Evolutionary conservation across 331 rosid species (phyloP).

Genomic region (Rosa hybrid): DNA sequence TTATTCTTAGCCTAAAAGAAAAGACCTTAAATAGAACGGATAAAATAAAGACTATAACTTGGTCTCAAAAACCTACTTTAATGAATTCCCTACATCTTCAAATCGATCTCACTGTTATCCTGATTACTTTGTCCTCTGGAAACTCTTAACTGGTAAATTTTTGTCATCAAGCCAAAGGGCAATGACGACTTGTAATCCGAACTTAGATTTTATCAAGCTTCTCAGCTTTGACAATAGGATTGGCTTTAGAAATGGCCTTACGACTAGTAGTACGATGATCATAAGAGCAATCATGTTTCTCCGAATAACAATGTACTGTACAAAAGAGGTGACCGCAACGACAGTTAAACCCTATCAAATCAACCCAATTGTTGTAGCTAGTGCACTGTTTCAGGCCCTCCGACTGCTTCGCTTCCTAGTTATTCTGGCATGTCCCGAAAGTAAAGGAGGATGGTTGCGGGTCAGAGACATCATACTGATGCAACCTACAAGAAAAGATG

Average conservation of each 20-base stretch:
- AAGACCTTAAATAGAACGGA: too few species aligned
- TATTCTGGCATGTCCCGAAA: background rate
- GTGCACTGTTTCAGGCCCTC: conserved; percentile 82
- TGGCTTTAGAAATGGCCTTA: conserved; percentile 81
- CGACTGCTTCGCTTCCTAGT: conserved; percentile 44
- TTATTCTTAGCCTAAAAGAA: too few species aligned
- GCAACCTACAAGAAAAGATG: background rate
- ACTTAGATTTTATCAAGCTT: conserved; percentile 77
- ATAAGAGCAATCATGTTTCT: conserved; percentile 73
- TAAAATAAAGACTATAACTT: too few species aligned
- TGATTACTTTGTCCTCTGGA: background rate
- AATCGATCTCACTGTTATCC: background rate
- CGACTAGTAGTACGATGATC: conserved; percentile 78
- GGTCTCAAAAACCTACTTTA: too few species aligned
- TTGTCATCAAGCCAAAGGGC: background rate
- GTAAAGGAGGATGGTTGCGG: background rate
- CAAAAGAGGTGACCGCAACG: conserved; percentile 79
- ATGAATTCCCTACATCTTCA: too few species aligned
- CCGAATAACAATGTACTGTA: conserved; percentile 80
- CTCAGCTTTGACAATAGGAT: conserved; percentile 80
- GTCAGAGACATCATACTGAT: background rate
- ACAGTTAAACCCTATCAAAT: conserved; percentile 80
- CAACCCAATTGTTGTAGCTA: conserved; percentile 81
- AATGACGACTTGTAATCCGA: background rate
- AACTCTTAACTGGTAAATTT: background rate